These are phyloP conservation scores for Tolypocladium guangdongense DNA, from an alignment of 2,329 filamentous ascomycete genomes.

Conservation along the genomic window DNA sequence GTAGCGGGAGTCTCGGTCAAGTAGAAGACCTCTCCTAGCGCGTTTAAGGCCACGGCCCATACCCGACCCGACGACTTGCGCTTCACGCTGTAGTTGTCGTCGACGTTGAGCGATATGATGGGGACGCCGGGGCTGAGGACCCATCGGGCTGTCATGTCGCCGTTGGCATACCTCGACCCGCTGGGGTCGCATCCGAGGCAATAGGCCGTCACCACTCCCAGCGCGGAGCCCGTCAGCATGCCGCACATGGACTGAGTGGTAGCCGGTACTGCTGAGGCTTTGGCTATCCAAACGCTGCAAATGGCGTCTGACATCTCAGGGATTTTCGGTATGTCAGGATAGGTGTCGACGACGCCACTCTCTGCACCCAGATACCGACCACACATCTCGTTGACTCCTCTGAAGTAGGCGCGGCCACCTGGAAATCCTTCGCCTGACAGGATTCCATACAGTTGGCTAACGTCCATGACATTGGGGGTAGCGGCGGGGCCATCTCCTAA, in stretches of 20 bases:
- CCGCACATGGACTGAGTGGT: conserved; percentile 69
- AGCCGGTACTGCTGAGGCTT: conserved; percentile 59
- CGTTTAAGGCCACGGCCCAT: conserved; percentile 91
- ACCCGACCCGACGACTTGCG: conserved; percentile 60
- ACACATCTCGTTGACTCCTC: conserved; percentile 60
- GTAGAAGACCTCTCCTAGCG: conserved; percentile 84
- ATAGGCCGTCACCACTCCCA: conserved; percentile 74
- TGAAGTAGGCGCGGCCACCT: conserved; percentile 70
- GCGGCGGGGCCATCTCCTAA: conserved; percentile 69
- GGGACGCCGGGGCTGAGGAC: conserved; percentile 85
- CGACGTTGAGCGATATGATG: conserved; percentile 71
- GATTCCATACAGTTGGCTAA: conserved; percentile 76
- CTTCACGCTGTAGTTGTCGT: conserved; percentile 67
- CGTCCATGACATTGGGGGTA: conserved; percentile 77
- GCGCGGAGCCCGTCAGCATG: conserved; percentile 72
- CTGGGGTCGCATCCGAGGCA: conserved; percentile 52
- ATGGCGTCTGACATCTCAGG: conserved; percentile 60
- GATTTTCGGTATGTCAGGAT: conserved; percentile 67
- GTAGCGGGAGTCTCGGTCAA: conserved; percentile 59
- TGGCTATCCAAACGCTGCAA: conserved; percentile 81
- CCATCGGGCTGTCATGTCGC: conserved; percentile 82
- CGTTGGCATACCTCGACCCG: conserved; percentile 54
- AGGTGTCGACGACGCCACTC: conserved; percentile 47
- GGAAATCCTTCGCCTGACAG: conserved; percentile 80
- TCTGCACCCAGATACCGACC: conserved; percentile 63